These are phyloP conservation scores for Populus tremula DNA, from an alignment of 345 rosid genomes.

Conservation along the genomic window DNA sequence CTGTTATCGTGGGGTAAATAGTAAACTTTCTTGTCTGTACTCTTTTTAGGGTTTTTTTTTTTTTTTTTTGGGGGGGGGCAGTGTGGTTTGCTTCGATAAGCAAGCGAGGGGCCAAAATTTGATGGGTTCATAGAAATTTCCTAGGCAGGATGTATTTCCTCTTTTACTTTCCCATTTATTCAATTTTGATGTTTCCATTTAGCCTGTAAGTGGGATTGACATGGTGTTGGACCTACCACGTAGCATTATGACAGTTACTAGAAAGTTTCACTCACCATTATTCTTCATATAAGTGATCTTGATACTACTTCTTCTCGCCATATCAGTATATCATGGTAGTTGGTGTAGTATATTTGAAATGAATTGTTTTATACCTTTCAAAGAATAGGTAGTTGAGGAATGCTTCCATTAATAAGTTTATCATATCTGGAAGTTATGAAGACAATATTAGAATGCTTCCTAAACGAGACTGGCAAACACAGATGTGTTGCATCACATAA, in stretches of 20 bases:
- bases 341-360: not conserved
- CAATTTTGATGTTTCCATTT: too few relatives aligned
- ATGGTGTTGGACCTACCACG: not conserved
- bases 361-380: too few relatives aligned
- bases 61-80: too few relatives aligned
- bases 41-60: too few relatives aligned
- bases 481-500: not conserved
- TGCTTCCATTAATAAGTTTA: not conserved
- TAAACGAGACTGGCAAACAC: not conserved
- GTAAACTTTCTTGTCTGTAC: not conserved
- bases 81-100: not conserved
- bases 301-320: not conserved
- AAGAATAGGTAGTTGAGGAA: too few relatives aligned
- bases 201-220: too few relatives aligned
- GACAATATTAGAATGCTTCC: not conserved
- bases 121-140: not conserved
- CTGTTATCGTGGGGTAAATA: not conserved
- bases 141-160: not conserved
- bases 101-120: not conserved
- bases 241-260: not conserved
- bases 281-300: not conserved
- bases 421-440: not conserved
- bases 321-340: too few relatives aligned
- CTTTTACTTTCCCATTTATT: not conserved
- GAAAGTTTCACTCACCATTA: not conserved